Base-by-base conservation (phyloP, 2,329 filamentous ascomycete genomes). In the Penicillium sp. region DNA sequence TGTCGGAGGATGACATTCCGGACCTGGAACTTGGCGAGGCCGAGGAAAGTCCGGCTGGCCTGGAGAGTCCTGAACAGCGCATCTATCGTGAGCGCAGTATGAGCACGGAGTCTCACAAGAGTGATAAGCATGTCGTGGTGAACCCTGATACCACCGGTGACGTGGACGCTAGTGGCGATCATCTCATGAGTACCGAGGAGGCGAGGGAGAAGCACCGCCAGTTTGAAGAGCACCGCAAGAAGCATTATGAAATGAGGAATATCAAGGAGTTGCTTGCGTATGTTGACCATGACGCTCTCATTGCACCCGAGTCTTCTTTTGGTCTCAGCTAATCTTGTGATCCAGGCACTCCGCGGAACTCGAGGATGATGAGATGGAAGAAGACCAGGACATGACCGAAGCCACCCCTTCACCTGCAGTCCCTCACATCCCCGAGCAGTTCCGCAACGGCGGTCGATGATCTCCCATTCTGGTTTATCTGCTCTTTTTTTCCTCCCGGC, bases 221-320 rank as follows among this genome's bases (percentile, higher is more conserved):
- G 73, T 99, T 99, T 75, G 93, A 97, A 79, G 83, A 91, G 79
- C 84, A 92, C 81, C 86, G 95, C 71, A 97, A 95, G 87, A 94
- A 88, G 81, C 95, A 99, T 78, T 99, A 99, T 78, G 95, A 99
- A 83, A 99, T 99, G 95, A 92, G 87, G 79, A 90, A 95, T 72
- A 92, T 97, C 59, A 96, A 95, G 70, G 86, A 88, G 70, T 79
- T 98, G 54, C 85, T 99, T 65, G 93, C 92, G 87, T 89, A 76
- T 65, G 82, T 78, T 24, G 27, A 33, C 24, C 19, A 40, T 39
- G 27, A 39, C 7, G 13, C 40, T n/a, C 6, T 56, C 52, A 13
- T 36, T 36, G n/a, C 24, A 27, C 43, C 50, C 27, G 19, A 43
- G 40, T 14, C 49, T 56, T 36, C 35, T 19, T 19, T 40, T 40